These are phyloP conservation scores for Gremmenia infestans DNA, from an alignment of 2,329 filamentous ascomycete genomes.

Conservation along the genomic window DNA sequence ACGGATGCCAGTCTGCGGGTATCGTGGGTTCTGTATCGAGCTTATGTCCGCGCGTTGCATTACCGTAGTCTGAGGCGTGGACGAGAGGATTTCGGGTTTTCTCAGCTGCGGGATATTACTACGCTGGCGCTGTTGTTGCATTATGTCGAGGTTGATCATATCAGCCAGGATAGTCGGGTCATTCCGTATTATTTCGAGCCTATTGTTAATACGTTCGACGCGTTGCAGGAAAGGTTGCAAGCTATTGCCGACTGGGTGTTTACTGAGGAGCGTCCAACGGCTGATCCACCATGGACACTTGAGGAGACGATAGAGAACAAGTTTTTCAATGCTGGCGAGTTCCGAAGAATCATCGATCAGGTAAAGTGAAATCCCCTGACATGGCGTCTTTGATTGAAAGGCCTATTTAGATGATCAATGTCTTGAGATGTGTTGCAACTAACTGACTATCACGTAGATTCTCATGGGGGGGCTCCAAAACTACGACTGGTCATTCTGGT, in stretches of 20 bases:
- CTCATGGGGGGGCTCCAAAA: background rate
- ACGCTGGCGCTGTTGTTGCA: background rate
- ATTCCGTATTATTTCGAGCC: background rate
- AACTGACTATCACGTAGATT: background rate
- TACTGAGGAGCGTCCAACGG: background rate
- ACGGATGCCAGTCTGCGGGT: background rate
- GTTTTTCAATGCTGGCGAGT: background rate
- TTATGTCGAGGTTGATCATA: conserved; percentile 3
- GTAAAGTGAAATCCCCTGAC: background rate
- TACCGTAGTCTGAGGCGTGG: conserved; percentile 9
- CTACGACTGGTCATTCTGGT: conserved; percentile 17
- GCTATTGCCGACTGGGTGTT: background rate
- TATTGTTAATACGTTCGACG: background rate
- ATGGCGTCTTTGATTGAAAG: background rate
- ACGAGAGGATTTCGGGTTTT: background rate
- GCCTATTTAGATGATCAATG: no score
- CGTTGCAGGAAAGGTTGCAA: background rate
- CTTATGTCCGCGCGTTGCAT: conserved; percentile 14
- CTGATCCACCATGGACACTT: background rate
- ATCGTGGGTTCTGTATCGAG: conserved; percentile 13
- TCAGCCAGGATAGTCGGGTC: background rate
- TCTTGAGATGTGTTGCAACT: no score
- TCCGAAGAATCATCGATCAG: background rate
- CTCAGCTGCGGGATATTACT: conserved; percentile 3
- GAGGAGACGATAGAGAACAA: background rate